Conservation (phyloP, 179 eudicot species). For the Nepenthes alata region DNA sequence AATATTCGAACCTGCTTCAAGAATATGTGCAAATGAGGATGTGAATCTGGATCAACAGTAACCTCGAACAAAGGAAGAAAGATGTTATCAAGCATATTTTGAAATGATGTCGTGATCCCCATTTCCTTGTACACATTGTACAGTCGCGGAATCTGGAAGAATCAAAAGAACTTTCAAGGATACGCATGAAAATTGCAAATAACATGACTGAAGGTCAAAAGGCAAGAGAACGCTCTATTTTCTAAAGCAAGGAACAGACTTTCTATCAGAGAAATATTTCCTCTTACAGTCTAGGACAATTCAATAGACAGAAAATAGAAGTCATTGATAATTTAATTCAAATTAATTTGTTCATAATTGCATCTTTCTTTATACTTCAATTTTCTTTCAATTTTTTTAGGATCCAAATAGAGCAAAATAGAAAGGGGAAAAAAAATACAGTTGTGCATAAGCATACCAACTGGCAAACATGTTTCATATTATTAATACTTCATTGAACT, state of each 20-base stretch:
- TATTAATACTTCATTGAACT: background rate
- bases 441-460: background rate
- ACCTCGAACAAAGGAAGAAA: slow-evolving; percentile 97
- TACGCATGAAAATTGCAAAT: background rate
- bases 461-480: too few species aligned
- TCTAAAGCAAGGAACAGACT: too few species aligned
- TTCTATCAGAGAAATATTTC: too few species aligned
- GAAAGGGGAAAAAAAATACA: background rate
- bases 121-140: slow-evolving; percentile 97
- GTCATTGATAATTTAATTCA: too few species aligned
- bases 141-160: slow-evolving; percentile 80
- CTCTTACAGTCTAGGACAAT: too few species aligned
- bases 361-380: too few species aligned
- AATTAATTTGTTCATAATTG: too few species aligned
- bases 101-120: slow-evolving; percentile 97
- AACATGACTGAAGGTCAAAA: too few species aligned
- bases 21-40: slow-evolving; percentile 93
- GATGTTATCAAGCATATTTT: slow-evolving; percentile 91
- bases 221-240: too few species aligned
- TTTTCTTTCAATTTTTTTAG: too few species aligned
- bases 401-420: background rate
- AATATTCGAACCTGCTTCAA: slow-evolving; percentile 66
- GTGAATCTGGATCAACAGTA: slow-evolving; percentile 91
- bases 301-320: too few species aligned
- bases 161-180: background rate